These are phyloP conservation scores for Anaeromyces robustus DNA, from an alignment of 192 early-diverging fungal species.

Conservation along the genomic window DNA sequence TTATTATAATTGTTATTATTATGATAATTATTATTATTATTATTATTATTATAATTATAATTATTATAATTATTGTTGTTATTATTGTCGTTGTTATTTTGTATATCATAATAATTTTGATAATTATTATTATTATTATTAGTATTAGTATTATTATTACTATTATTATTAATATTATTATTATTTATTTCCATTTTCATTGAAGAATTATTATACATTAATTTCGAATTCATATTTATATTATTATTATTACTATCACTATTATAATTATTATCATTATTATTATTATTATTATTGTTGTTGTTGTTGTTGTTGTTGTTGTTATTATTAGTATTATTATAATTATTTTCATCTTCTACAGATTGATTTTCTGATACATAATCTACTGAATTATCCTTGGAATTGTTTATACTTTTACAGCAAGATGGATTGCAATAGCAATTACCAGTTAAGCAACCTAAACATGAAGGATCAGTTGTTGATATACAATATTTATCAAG, in stretches of 20 bases:
- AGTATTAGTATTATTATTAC: not conserved
- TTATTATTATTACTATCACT: not conserved
- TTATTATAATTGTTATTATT: not conserved
- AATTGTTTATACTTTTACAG: no score
- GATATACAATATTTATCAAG: not conserved
- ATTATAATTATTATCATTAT: no score
- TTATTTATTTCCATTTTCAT: no score
- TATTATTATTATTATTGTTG: not conserved
- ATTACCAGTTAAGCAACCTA: not conserved
- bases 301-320: not conserved
- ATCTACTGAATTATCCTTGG: no score
- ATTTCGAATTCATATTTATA: not conserved
- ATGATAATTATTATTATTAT: not conserved
- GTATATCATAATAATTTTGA: not conserved
- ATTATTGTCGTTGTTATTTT: not conserved
- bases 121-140: not conserved
- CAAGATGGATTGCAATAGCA: not conserved
- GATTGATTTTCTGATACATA: no score
- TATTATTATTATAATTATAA: not conserved
- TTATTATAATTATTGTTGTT: not conserved
- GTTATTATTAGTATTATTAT: not conserved
- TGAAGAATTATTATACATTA: no score
- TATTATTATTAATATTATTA: not conserved
- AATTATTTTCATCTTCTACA: not conserved
- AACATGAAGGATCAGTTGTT: not conserved